These are phyloP conservation scores for Phytophthora litchii DNA, from an alignment of 352 stramenopile genomes.

Conservation along the genomic window DNA sequence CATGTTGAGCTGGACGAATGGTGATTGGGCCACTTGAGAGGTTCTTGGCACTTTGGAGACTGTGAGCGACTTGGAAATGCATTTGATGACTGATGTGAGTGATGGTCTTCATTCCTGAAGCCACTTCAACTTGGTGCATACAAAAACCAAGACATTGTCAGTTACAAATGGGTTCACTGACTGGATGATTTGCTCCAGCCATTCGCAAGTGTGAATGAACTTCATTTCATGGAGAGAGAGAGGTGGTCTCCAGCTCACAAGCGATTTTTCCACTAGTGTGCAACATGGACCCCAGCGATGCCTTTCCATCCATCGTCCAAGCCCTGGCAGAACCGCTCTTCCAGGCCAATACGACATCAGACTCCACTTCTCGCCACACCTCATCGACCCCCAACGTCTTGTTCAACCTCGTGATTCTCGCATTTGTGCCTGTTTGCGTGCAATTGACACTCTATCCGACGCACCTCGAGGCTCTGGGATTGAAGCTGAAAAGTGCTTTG, in stretches of 20 bases:
- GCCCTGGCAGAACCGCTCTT: slow-evolving; percentile 22
- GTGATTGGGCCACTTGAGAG: slow-evolving; percentile 8
- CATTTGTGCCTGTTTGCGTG: slow-evolving; percentile 49
- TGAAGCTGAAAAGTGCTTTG: slow-evolving; percentile 11
- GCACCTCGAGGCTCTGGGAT: slow-evolving; percentile 12
- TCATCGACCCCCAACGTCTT: slow-evolving; percentile 31
- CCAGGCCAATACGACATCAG: slow-evolving; percentile 16
- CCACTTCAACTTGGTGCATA: slow-evolving; percentile 14
- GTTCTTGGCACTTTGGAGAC: slow-evolving; percentile 11
- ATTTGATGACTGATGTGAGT: background rate
- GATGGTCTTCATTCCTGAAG: background rate
- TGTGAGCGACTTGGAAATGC: background rate
- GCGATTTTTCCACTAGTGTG: slow-evolving; percentile 7
- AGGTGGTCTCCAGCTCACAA: slow-evolving; percentile 2
- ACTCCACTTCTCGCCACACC: background rate
- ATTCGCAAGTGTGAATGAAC: slow-evolving; percentile 14
- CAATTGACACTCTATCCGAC: slow-evolving; percentile 40
- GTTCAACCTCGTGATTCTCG: slow-evolving; percentile 41
- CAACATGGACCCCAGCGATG: slow-evolving; percentile 16
- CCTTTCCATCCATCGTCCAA: slow-evolving; percentile 20
- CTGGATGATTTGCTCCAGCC: slow-evolving; percentile 3
- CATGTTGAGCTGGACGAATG: slow-evolving; percentile 3
- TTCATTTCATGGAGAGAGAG: background rate
- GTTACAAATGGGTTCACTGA: background rate
- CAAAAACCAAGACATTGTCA: slow-evolving; percentile 5